Base-by-base conservation (phyloP, 176 grass and related monocot genomes). In the Aegilops tauschii region DNA sequence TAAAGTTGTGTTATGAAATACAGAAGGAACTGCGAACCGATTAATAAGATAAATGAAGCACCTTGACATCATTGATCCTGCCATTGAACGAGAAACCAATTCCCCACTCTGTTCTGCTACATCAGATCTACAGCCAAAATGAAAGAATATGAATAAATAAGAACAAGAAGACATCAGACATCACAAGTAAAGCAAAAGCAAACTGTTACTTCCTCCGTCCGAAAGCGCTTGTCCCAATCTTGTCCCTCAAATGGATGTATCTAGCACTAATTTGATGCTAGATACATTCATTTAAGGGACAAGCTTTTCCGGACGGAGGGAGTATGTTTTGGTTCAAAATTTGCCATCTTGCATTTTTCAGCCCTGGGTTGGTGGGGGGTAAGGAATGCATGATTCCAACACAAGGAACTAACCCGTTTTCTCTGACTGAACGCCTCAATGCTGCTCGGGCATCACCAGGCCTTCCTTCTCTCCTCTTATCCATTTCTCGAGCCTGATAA, bases 381-480 rank as follows among this genome's bases (percentile, higher is more conserved):
- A 71, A 21, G 5, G 77, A 69, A 68, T 35, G 64, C 18, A 73
- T 77, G 73, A 78, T 35, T 47, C 50, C 11, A 32, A 87, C 52
- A 65, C 20, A 67, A 67, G 49, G 70, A 50, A 80, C 75, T 90
- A 73, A 98, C 94, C 93, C 97, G 85, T 99, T 99, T 18, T 99
- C 97, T 86, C 94, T 87, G 34, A 99, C 92, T 36, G 97, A 99
- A 86, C 94, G 92, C 80, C 97, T 99, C 82, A 99, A 93, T 86
- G 97, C 94, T 83, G 89, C 92, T 81, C 97, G 87, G 64, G 94
- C 94, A 66, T 96, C 97, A 65, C 97, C 97, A 68, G 97, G 97
- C 58, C 91, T 90, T 39, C 97, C 97, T 93, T 99, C 97, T 82
- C 92, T 94, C 83, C 92, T 93, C 88, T 99, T 99, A 70, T 99